Percentiles rank a stretch among this genome's conserved stretches.
Conservation (phyloP, 1,284 basidiomycete genomes). For the Heterobasidion irregulare region DNA sequence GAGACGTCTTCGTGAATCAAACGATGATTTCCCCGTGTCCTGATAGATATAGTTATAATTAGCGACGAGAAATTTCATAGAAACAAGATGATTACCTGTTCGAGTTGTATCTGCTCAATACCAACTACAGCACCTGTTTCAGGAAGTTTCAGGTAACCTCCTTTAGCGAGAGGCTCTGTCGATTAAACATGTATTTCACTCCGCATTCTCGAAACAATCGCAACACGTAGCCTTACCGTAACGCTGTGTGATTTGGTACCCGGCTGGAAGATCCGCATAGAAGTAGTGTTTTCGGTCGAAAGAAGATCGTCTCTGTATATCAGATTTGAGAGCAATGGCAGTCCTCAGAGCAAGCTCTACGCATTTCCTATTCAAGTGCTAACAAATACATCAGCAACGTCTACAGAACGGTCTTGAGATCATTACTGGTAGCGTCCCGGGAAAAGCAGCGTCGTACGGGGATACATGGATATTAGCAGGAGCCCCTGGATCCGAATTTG, state of each 20-base stretch:
- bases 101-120: constrained; percentile 92
- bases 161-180: constrained; percentile 71
- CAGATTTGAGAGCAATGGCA: constrained; percentile 73
- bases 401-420: background rate
- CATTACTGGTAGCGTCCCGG: constrained; percentile 83
- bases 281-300: constrained; percentile 99
- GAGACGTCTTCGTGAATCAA: constrained; percentile 43
- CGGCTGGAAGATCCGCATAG: constrained; percentile 89
- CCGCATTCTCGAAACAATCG: background rate
- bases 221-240: constrained; percentile 52
- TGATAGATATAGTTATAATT: constrained; percentile 20
- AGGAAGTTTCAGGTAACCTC: constrained; percentile 53
- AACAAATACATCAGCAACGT: background rate
- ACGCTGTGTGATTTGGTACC: constrained; percentile 96
- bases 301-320: constrained; percentile 66
- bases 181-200: background rate
- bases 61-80: no score
- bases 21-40: constrained; percentile 93
- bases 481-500: constrained; percentile 42
- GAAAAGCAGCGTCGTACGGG: constrained; percentile 84
- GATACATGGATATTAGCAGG: constrained; percentile 74
- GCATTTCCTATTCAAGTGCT: constrained; percentile 77
- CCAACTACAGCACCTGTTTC: constrained; percentile 46
- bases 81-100: constrained; percentile 55
- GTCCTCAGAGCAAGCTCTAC: constrained; percentile 79